Conservation (phyloP, 768 basidiomycete genomes). For the Kwoniella shandongensis region DNA sequence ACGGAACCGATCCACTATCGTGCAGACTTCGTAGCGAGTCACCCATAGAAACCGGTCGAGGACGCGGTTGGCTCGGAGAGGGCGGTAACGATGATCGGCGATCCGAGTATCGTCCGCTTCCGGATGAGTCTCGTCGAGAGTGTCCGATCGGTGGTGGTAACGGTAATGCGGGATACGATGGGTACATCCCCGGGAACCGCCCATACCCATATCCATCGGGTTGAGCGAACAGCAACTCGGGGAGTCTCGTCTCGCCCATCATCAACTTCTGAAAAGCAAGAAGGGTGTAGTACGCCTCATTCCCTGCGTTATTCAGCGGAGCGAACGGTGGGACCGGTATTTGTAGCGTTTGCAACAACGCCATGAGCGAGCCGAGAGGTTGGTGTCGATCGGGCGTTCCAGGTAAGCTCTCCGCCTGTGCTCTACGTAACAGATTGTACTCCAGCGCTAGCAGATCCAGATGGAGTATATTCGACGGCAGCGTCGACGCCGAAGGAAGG, state of each 20-base stretch:
- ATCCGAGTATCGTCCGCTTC: background rate
- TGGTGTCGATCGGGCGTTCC: conserved; percentile 35
- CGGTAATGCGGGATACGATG: conserved; percentile 14
- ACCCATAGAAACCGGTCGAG: conserved; percentile 27
- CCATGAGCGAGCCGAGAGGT: conserved; percentile 37
- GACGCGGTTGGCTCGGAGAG: conserved; percentile 18
- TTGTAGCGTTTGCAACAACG: conserved; percentile 42
- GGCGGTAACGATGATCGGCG: conserved; percentile 8
- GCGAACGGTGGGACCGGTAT: conserved; percentile 44
- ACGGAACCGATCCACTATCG: conserved; percentile 17
- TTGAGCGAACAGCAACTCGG: conserved; percentile 32
- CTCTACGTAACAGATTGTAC: conserved; percentile 41
- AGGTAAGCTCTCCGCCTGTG: conserved; percentile 33
- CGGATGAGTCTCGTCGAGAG: conserved; percentile 10
- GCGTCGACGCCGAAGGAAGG: conserved; percentile 37
- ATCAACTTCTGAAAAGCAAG: conserved; percentile 51
- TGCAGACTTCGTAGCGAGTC: conserved; percentile 4
- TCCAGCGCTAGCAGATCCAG: conserved; percentile 50
- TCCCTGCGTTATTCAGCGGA: conserved; percentile 51
- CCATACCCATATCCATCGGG: conserved; percentile 16
- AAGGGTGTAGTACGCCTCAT: conserved; percentile 51
- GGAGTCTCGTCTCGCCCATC: conserved; percentile 47
- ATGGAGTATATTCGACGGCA: conserved; percentile 48
- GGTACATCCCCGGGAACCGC: too few species aligned
- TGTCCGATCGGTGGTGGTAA: conserved; percentile 13